Evolutionary conservation across 495 filamentous ascomycete species (phyloP), one percentile per base, ranked within the genome.

Genomic region (Hypoxylon trugodes): DNA sequence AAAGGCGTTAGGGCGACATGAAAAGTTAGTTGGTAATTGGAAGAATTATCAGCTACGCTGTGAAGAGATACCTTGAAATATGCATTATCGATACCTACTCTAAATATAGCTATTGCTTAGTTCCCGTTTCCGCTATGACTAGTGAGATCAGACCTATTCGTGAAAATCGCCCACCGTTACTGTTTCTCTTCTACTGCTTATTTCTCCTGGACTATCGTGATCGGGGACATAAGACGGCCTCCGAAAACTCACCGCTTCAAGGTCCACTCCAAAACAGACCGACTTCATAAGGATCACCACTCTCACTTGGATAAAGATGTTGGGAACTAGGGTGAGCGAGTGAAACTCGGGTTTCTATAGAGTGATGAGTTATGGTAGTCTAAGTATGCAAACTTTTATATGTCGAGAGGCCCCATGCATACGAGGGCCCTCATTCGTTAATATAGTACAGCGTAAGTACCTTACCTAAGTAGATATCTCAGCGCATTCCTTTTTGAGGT

Each of bases 31-130:
- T 61, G 45, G 57, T 46, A 49, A 50, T 41, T 19, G 56, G 48
- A 48, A 45, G 33, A 49, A 37, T 22, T 56, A 43, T 47, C 24
- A 47, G 24, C 43, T 66, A 56, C 50, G 56, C 56, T 41, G 56
- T 61, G 53, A 40, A 66, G 38, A 60, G 63, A 66, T 66, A 61
- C 63, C 63, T 61, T 60, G 53, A 56, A 59, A 40, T 60, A 52
- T 52, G 32, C 42, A 52, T 56, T 37, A 48, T 16, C 7, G 9
- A 49, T 30, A n/a, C n/a, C n/a, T 42, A 52, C 49, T 36, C 15
- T 26, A 25, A 45, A 32, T 33, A 25, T 24, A 45, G n/a, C n/a
- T n/a, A n/a, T n/a, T n/a, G n/a, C n/a, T n/a, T n/a, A n/a, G n/a
- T n/a, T n/a, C 42, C 24, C 10, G 1, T 46, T 12, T 30, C 30